Conservation (phyloP, 371 early-diverging fungal species). For the Mucor racemosus region DNA sequence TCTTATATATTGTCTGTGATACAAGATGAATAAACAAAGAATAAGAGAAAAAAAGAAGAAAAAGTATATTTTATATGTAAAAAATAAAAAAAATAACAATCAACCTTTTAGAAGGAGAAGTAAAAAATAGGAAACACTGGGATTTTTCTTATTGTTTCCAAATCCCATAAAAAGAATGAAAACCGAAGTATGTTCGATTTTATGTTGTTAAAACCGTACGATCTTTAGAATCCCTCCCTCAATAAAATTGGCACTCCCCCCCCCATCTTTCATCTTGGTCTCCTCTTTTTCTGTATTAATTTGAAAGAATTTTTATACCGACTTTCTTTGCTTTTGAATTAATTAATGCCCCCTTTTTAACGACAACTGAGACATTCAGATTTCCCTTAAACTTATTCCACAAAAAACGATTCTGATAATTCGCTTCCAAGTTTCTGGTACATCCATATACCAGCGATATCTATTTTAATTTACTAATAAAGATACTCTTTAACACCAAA, state of each 20-base stretch:
- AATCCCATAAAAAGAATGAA: constrained; percentile 3
- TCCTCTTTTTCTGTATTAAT: background rate
- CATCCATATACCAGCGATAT: no score
- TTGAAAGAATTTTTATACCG: background rate
- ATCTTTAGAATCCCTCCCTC: background rate
- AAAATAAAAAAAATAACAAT: no score
- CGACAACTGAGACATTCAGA: background rate
- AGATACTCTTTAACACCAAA: no score
- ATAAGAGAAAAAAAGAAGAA: background rate
- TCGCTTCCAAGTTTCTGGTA: background rate
- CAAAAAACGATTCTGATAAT: background rate
- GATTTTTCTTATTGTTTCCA: background rate
- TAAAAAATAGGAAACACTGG: constrained; percentile 2
- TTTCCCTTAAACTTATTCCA: constrained; percentile 1
- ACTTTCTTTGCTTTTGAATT: background rate
- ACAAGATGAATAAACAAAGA: no score
- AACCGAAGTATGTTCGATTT: background rate
- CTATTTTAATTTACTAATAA: no score
- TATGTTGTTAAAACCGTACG: background rate
- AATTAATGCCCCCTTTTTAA: background rate
- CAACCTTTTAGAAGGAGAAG: background rate
- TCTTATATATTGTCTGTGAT: no score
- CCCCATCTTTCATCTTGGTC: background rate
- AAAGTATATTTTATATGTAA: background rate
- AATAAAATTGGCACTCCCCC: background rate